Conservation (phyloP, 2,329 filamentous ascomycete genomes). For the Chaetomium sp. region DNA sequence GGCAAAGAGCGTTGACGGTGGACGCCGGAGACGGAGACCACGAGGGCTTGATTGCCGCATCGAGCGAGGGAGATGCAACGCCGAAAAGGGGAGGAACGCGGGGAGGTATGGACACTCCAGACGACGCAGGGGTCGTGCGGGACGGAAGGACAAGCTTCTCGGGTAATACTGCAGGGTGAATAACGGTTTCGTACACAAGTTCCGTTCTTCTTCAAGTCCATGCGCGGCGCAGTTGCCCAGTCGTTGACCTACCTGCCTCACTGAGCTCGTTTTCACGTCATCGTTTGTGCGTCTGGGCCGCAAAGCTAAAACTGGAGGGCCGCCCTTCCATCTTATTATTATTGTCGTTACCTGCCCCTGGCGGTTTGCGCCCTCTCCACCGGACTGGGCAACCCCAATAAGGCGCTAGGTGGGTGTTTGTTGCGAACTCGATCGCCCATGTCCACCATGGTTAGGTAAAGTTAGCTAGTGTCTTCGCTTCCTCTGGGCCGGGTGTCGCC, state of each 20-base stretch:
- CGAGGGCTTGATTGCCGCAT: not conserved
- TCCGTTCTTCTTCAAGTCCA: not conserved
- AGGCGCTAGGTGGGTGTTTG: too few species aligned
- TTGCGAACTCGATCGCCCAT: too few species aligned
- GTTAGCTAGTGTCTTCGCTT: too few species aligned
- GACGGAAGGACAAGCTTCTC: slow-evolving; percentile 16
- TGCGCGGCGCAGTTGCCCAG: slow-evolving; percentile 6
- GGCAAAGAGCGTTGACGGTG: not conserved
- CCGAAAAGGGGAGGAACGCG: not conserved
- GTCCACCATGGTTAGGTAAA: too few species aligned
- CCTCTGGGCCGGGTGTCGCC: too few species aligned
- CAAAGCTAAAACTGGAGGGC: not conserved
- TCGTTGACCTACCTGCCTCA: not conserved
- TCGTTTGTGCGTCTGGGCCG: slow-evolving; percentile 1
- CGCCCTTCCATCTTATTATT: too few species aligned
- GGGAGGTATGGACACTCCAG: not conserved
- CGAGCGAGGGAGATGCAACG: not conserved
- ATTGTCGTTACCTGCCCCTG: too few species aligned
- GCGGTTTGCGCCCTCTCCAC: too few species aligned
- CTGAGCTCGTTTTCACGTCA: slow-evolving; percentile 6
- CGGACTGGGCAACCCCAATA: too few species aligned
- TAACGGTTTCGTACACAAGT: too few species aligned
- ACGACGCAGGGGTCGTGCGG: slow-evolving; percentile 10
- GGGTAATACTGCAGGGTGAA: slow-evolving; percentile 3
- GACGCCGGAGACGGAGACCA: not conserved